Percentiles rank a stretch among this genome's conserved stretches.
Evolutionary conservation across 495 filamentous ascomycete species (phyloP).

Genomic region (Talaromyces wortmannii): DNA sequence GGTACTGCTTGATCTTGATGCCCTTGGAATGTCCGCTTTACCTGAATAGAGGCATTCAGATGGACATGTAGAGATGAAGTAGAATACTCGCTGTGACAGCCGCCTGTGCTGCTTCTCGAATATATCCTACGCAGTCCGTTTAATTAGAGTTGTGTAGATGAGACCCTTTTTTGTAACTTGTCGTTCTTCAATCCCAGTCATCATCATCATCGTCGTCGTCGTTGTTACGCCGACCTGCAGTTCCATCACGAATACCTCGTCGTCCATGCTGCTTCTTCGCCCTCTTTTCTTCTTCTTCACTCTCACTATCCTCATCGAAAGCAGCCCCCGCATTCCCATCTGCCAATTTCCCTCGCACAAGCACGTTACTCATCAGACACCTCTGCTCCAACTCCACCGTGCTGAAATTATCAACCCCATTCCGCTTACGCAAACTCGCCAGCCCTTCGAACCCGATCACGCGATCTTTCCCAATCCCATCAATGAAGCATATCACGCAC

Average conservation of each 20-base stretch:
- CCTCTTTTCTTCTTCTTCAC: conserved; percentile 18
- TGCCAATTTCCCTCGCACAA: conserved; percentile 47
- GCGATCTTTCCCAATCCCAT: conserved; percentile 59
- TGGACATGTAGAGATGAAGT: too few relatives aligned
- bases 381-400: conserved; percentile 58
- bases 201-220: conserved; percentile 37
- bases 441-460: conserved; percentile 73
- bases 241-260: conserved; percentile 47
- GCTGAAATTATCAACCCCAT: conserved; percentile 53
- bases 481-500: conserved; percentile 67
- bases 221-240: conserved; percentile 2
- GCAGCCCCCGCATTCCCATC: conserved; percentile 27
- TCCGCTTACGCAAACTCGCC: conserved; percentile 22
- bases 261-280: conserved; percentile 18
- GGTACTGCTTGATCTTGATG: too few relatives aligned
- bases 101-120: too few relatives aligned
- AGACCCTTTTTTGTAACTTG: too few relatives aligned
- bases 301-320: conserved; percentile 15
- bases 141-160: too few relatives aligned
- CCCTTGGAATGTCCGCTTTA: too few relatives aligned
- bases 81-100: too few relatives aligned
- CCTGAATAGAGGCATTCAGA: too few relatives aligned
- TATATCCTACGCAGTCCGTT: too few relatives aligned
- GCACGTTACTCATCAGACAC: conserved; percentile 50
- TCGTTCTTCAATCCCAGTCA: conserved; percentile 57